Percentiles rank a stretch among this genome's conserved stretches.
Conservation (phyloP, 345 rosid genomes). For the Rhizophora apiculata region DNA sequence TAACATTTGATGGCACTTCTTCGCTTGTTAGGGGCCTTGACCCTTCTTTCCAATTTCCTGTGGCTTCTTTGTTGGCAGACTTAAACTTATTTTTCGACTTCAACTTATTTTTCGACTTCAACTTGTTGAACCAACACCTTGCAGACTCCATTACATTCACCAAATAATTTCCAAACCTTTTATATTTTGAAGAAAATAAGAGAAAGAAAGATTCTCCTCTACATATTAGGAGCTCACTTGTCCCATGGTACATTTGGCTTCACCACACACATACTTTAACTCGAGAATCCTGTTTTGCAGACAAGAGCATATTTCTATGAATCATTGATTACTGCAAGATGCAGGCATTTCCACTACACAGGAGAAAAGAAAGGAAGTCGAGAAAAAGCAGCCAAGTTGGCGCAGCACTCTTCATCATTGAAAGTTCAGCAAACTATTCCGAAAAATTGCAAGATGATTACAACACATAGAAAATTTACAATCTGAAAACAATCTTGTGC, state of each 20-base stretch:
- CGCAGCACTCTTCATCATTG: constrained; percentile 5
- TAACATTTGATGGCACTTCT: constrained; percentile 83
- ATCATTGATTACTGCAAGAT: constrained; percentile 12
- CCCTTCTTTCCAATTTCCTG: constrained; percentile 56
- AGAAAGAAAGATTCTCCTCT: not conserved
- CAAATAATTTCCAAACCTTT: constrained; percentile 6
- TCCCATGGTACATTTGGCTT: constrained; percentile 22
- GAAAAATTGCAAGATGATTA: not conserved
- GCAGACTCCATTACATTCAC: constrained; percentile 56
- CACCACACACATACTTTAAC: constrained; percentile 14
- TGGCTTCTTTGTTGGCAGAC: constrained; percentile 59
- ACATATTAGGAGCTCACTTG: not conserved
- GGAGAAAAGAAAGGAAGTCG: not conserved
- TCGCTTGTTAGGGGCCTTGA: constrained; percentile 53
- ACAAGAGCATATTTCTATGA: not conserved
- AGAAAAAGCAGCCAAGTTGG: too few species aligned
- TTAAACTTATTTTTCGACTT: constrained; percentile 65
- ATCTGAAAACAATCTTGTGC: not conserved
- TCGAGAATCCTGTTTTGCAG: constrained; percentile 11
- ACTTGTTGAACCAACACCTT: constrained; percentile 71
- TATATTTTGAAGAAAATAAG: not conserved
- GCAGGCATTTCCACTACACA: constrained; percentile 18
- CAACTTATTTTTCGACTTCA: constrained; percentile 63
- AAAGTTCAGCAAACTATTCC: not conserved
- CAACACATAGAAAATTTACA: not conserved